Conservation (phyloP, 495 filamentous ascomycete genomes). For the Articulospora tetracladia region DNA sequence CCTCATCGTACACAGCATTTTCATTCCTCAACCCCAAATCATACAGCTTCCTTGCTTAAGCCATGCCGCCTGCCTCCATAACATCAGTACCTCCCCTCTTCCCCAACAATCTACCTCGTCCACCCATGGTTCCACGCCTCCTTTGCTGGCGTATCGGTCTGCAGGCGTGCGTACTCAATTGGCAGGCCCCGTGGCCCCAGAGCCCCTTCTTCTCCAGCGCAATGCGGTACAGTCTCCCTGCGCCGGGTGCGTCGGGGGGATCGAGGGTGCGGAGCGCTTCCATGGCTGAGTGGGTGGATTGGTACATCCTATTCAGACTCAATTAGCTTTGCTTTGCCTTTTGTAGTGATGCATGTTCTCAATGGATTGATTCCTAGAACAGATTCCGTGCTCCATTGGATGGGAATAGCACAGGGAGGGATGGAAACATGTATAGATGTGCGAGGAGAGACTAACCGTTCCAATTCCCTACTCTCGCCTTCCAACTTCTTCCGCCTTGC, state of each 20-base stretch:
- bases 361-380: too few species aligned
- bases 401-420: too few species aligned
- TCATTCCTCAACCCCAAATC: neutral
- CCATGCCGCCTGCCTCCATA: neutral
- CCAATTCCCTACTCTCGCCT: constrained; percentile 55
- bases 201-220: constrained; percentile 83
- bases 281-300: constrained; percentile 73
- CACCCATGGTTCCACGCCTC: constrained; percentile 78
- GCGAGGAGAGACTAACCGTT: constrained; percentile 44
- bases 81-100: too few species aligned
- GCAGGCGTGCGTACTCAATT: constrained; percentile 81
- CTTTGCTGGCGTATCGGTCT: constrained; percentile 70
- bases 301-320: constrained; percentile 46
- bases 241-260: neutral
- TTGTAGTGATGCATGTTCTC: too few species aligned
- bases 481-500: constrained; percentile 61
- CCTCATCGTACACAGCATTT: too few species aligned
- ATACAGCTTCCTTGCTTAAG: neutral
- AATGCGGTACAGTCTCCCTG: constrained; percentile 64
- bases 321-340: neutral
- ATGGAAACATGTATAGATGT: too few species aligned
- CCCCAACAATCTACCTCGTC: constrained; percentile 40
- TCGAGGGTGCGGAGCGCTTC: constrained; percentile 37
- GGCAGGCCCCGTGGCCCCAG: constrained; percentile 63
- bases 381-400: too few species aligned